Conservation (phyloP, 257 asterid species). For the Plectranthus barbatus region DNA sequence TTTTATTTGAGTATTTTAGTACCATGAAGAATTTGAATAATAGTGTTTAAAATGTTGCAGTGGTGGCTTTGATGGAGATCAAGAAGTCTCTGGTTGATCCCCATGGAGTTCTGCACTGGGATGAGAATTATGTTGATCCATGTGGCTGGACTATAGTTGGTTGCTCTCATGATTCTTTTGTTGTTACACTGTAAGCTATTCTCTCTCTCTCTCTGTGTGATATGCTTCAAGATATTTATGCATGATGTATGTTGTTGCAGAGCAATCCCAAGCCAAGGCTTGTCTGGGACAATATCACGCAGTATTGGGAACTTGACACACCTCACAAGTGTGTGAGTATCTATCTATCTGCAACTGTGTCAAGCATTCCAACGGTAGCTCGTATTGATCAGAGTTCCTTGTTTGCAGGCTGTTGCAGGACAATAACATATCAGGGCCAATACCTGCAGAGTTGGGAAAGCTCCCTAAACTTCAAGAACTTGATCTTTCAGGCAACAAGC, state of each 20-base stretch:
- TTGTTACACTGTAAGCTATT: conserved; percentile 53
- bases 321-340: conserved; percentile 68
- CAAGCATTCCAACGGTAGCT: neutral
- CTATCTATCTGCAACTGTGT: neutral
- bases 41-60: conserved; percentile 20
- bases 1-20: too few species aligned
- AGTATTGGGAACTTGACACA: conserved; percentile 74
- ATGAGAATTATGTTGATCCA: conserved; percentile 79
- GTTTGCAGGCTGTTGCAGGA: conserved; percentile 62
- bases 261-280: conserved; percentile 70
- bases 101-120: conserved; percentile 69
- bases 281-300: conserved; percentile 67
- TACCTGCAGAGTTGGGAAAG: conserved; percentile 71
- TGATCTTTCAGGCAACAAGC: conserved; percentile 66
- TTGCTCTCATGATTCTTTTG: conserved; percentile 56
- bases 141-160: conserved; percentile 82
- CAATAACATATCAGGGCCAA: conserved; percentile 63
- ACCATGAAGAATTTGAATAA: neutral
- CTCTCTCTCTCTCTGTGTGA: neutral
- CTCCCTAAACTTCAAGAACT: conserved; percentile 59
- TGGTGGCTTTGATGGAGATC: conserved; percentile 79
- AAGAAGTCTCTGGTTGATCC: conserved; percentile 60
- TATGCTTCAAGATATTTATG: neutral
- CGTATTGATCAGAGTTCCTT: too few species aligned
- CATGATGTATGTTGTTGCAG: conserved; percentile 29